Evolutionary conservation across 345 rosid species (phyloP), one percentile per base, ranked within the genome.

Genomic region (Chamaenerion angustifolium): DNA sequence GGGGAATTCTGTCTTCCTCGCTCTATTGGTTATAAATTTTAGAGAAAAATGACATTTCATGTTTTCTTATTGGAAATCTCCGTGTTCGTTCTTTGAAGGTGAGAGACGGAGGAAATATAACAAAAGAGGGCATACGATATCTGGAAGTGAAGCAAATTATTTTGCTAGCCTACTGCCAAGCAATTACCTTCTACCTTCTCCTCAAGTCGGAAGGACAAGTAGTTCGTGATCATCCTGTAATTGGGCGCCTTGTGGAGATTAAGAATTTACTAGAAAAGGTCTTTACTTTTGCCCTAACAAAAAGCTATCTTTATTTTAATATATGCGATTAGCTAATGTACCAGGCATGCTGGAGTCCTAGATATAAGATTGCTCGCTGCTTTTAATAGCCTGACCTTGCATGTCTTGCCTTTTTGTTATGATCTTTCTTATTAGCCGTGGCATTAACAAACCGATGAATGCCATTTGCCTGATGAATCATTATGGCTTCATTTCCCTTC

Each of bases 171-270:
- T 92, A 86, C 62, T 83, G 95, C 54, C 96, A 92, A 68, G 76
- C 87, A 46, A 92, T 92, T 61, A 76, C 93, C 13, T 83, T 83
- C 65, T 87, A 87, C 75, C 86, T 85, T 57, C 93, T 90, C 60
- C 87, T 87, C 63, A 92, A 87, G 69, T 82, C 95, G 18, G 96
- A 87, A 65, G 98, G 95, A 58, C 85, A 71, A 48, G 76, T 89
- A 40, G 80, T 87, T 56, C 80, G 81, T 66, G 93, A 87, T 58
- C 98, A 92, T 70, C 98, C 96, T 9, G 83, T 86, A 57, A 80
- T 92, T 53, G 74, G 81, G 58, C 98, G 83, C 54, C 86, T 92
- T 53, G 87, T 92, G 42, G 93, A 82, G 68, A 71, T 83, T 66
- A 85, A 80, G 61, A 60, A 70, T 53, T 73, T 86, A 60, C 60